Evolutionary conservation across 805 yeast genomes (phyloP), one percentile per base, ranked within the genome.

Genomic region (Candida ovalis): DNA sequence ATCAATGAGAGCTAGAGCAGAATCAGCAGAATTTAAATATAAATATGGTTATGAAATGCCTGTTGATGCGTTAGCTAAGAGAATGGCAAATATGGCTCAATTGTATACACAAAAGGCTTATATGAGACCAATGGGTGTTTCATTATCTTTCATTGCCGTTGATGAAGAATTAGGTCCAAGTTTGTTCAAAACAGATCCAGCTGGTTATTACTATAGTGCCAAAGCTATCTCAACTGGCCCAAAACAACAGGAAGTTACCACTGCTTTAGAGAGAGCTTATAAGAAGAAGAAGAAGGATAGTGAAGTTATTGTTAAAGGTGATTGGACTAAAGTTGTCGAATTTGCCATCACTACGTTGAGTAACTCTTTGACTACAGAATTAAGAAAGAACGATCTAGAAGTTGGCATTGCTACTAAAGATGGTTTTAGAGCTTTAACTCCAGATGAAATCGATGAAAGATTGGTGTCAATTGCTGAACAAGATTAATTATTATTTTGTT

Each of bases 1-100:
- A 51, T 96, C 96, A 7, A 70, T 82, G 48, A 81, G 98, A 60
- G 97, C 98, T 7, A 81, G 96, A 58, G 74, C 87, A n/a, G 99
- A 94, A 70, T 95, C 97, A 25, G 90, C 96, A 17, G 98, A 94
- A 67, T 94, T 88, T 73, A 80, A 88, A 62, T 92, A 92, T 32
- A 86, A 88, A 66, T 88, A 88, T 67, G 99, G 99, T 37, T 94
- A 90, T 66, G 97, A 88, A 64, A 91, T 94, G 89, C 98, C 98
- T 2, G 88, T 88, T 53, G 97, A 89, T 63, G 88, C 86, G 24
- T 74, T 91, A 60, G 88, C 97, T 37, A 92, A 92, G 72, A 80
- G 97, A 66, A 85, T 94, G 87, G 98, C 98, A 47, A 94, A 94
- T 67, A 72, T 90, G 63, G 86, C 96, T 43, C 99, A 94, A 74